These are phyloP conservation scores for Termitomyces sp. DNA, from an alignment of 1,284 basidiomycete species.

Conservation along the genomic window DNA sequence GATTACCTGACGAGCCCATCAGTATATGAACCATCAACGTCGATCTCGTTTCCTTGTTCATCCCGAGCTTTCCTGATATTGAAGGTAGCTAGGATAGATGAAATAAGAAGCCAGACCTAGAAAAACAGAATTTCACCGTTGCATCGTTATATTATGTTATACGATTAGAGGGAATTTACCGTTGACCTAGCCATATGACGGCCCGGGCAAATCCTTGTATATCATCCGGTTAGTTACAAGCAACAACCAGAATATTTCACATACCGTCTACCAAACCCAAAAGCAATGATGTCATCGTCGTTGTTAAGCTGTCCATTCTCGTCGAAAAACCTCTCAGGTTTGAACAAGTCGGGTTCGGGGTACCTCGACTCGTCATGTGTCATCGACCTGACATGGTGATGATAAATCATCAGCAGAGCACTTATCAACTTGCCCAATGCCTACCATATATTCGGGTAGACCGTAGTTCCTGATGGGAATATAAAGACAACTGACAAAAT, in stretches of 20 bases:
- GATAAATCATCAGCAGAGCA: neutral
- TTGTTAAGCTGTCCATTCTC: conserved; percentile 18
- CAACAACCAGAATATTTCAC: neutral
- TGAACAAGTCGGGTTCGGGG: neutral
- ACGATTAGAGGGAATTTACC: conserved; percentile 2
- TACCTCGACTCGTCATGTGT: neutral
- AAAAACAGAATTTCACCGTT: neutral
- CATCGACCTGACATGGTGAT: neutral
- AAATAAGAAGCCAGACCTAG: conserved; percentile 23
- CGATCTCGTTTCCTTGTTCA: neutral
- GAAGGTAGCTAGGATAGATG: conserved; percentile 16
- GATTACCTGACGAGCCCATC: neutral
- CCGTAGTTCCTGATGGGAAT: neutral
- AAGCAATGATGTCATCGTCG: conserved; percentile 13
- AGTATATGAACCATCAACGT: neutral
- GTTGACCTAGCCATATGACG: conserved; percentile 10
- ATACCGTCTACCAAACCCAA: conserved; percentile 24
- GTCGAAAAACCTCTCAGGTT: conserved; percentile 19
- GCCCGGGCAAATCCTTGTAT: conserved; percentile 19
- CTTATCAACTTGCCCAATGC: neutral
- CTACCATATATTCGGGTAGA: neutral
- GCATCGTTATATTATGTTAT: neutral
- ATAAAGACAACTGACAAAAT: neutral
- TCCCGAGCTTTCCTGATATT: neutral
- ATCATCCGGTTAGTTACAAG: no score